Evolutionary conservation across 2,329 filamentous ascomycete genomes (phyloP), one percentile per base, ranked within the genome.

Genomic region (Ophiostoma perfectum): DNA sequence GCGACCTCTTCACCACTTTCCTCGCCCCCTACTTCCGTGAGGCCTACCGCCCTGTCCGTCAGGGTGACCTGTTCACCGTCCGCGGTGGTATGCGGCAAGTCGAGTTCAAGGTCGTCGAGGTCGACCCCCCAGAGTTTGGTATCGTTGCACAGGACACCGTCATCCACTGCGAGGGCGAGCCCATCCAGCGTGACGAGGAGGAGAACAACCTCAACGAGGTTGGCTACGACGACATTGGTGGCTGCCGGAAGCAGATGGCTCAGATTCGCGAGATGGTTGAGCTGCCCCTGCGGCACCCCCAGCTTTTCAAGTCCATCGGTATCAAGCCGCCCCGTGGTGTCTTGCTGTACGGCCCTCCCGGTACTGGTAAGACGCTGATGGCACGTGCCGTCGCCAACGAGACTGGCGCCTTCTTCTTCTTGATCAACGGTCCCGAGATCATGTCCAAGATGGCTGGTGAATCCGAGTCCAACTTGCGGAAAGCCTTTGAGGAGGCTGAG

Each of bases 381-480:
- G 95, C 95, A 77, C 92, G 95, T 80, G 95, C 95, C 72, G 95
- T 99, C 68, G 95, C 95, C 81, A 98, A 98, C 82, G 95, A 98
- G 85, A 98, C 95, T 45, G 95, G 95, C 75, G 94, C 94, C 65
- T 98, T 98, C 84, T 99, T 99, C 84, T 98, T 99, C 88, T 82
- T 98, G 72, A 98, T 99, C 87, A 98, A 98, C 81, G 94, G 95
- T 73, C 95, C 95, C 66, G 95, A 98, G 80, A 98, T 99, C 83
- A 98, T 99, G 95, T 97, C 94, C 70, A 98, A 98, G 88, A 98
- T 98, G 95, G 95, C 95, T 70, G 95, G 95, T 87, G 95, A 99
- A 81, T 98, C 95, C 70, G 95, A 98, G 80, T 98, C 94, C 70
- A 98, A 98, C 80, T 81, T 99, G 74, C 90, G 95, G 76, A 98